These are phyloP conservation scores for Diphasiastrum complanatum DNA, from an alignment of 83 land plant species.

Conservation along the genomic window DNA sequence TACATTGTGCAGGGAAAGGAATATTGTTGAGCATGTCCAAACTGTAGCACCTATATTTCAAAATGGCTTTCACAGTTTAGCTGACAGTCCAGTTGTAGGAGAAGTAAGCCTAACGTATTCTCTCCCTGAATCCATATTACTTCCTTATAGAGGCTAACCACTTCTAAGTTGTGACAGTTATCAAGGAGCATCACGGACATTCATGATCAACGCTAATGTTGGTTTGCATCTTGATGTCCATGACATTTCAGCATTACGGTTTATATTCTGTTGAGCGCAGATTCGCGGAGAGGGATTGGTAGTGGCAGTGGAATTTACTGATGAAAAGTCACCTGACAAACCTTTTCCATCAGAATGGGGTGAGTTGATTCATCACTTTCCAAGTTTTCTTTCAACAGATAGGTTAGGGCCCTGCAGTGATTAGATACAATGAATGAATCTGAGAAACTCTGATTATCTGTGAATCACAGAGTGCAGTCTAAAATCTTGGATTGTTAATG, in stretches of 20 bases:
- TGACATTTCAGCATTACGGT: no score
- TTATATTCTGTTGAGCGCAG: slow-evolving; percentile 38
- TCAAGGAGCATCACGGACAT: no score
- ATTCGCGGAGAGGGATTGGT: slow-evolving; percentile 79
- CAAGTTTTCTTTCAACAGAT: not conserved
- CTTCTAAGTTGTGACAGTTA: no score
- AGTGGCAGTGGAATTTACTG: slow-evolving; percentile 67
- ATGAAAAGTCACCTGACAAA: slow-evolving; percentile 75
- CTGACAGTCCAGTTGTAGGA: slow-evolving; percentile 85
- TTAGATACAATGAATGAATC: no score
- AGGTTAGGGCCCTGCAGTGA: not conserved
- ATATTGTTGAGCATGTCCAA: slow-evolving; percentile 58
- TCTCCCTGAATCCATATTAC: not conserved
- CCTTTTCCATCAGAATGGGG: slow-evolving; percentile 92
- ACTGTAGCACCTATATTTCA: slow-evolving; percentile 70
- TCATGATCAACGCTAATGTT: no score
- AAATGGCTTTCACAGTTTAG: slow-evolving; percentile 57
- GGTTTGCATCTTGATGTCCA: no score
- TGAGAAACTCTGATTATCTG: no score
- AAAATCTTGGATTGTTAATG: not conserved
- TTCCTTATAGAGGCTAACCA: no score
- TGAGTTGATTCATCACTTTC: slow-evolving; percentile 17
- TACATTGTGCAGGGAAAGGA: slow-evolving; percentile 63
- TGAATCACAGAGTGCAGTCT: not conserved
- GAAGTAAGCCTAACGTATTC: slow-evolving; percentile 44